Conservation (phyloP, 352 stramenopile genomes). For the Globisporangium solare region DNA sequence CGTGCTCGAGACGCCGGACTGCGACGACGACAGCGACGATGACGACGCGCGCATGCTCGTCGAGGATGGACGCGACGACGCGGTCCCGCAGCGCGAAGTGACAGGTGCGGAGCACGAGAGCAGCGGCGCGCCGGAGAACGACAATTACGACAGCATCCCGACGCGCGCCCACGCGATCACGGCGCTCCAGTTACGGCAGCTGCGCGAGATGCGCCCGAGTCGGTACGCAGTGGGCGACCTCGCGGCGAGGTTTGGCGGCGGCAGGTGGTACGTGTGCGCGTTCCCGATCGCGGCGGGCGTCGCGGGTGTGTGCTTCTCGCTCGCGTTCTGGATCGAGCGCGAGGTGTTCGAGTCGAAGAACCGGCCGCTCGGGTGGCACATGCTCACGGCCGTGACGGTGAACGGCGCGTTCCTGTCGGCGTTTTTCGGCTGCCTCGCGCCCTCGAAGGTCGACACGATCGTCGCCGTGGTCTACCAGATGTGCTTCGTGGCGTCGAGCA, state of each 20-base stretch:
- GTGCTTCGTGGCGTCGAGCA: slow-evolving; percentile 39
- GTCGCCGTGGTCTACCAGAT: slow-evolving; percentile 38
- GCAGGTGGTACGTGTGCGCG: slow-evolving; percentile 24
- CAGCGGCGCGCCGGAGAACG: background rate
- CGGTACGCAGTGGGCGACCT: slow-evolving; percentile 23
- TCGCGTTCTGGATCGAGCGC: slow-evolving; percentile 24
- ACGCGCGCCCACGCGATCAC: background rate
- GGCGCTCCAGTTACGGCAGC: background rate
- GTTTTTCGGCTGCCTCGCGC: slow-evolving; percentile 33
- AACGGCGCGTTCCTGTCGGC: slow-evolving; percentile 26
- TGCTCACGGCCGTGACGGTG: slow-evolving; percentile 30
- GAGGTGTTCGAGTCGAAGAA: slow-evolving; percentile 20
- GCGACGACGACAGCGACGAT: background rate
- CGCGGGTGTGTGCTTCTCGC: slow-evolving; percentile 13
- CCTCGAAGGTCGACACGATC: slow-evolving; percentile 27
- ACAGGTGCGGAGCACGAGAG: background rate
- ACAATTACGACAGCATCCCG: no score
- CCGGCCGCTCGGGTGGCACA: slow-evolving; percentile 19
- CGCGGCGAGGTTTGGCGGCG: slow-evolving; percentile 23
- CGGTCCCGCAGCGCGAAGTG: no score
- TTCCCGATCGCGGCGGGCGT: slow-evolving; percentile 21
- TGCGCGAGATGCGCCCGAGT: slow-evolving; percentile 11
- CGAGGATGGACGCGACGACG: background rate
- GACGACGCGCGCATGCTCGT: slow-evolving; percentile 6
- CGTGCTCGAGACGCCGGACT: slow-evolving; percentile 14